phyloP scores from a whole-genome alignment of 164 flowering plant species.

The Kingdonia uniflora region DNA sequence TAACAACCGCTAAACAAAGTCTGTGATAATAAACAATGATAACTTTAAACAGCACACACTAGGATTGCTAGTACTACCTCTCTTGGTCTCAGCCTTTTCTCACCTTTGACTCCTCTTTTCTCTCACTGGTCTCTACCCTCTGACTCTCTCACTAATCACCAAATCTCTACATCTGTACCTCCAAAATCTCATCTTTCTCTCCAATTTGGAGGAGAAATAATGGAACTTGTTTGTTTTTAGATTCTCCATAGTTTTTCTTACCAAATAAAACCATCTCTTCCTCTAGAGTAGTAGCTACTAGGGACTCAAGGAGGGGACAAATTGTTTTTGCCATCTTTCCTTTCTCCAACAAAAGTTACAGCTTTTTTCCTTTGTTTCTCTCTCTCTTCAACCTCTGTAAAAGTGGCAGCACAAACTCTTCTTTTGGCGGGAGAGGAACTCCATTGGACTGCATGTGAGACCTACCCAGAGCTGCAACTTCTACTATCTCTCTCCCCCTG shows the following conservation, averaged over 20 bases:
- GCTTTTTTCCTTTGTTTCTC: background rate
- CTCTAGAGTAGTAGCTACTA: no score
- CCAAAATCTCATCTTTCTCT: background rate
- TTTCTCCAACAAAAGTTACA: background rate
- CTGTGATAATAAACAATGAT: no score
- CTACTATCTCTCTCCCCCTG: background rate
- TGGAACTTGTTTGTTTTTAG: background rate
- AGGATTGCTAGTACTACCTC: no score
- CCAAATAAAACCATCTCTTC: no score
- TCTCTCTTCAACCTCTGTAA: constrained; percentile 5
- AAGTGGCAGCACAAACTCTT: background rate
- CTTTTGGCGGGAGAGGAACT: no score
- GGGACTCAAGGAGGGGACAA: background rate
- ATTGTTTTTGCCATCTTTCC: background rate
- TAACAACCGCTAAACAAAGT: no score
- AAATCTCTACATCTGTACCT: background rate
- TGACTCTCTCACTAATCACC: background rate
- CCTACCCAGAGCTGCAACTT: no score
- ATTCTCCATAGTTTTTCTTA: no score
- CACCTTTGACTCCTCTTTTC: constrained; percentile 17
- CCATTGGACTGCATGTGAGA: no score
- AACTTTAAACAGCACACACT: no score
- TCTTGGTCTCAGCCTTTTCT: background rate
- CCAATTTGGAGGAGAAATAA: constrained; percentile 3
- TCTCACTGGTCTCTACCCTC: constrained; percentile 5